A percentile compares a stretch with the other conserved stretches of the same genome.
Evolutionary conservation across 2,329 filamentous ascomycete genomes (phyloP).

Genomic region (Thelonectria blattea): DNA sequence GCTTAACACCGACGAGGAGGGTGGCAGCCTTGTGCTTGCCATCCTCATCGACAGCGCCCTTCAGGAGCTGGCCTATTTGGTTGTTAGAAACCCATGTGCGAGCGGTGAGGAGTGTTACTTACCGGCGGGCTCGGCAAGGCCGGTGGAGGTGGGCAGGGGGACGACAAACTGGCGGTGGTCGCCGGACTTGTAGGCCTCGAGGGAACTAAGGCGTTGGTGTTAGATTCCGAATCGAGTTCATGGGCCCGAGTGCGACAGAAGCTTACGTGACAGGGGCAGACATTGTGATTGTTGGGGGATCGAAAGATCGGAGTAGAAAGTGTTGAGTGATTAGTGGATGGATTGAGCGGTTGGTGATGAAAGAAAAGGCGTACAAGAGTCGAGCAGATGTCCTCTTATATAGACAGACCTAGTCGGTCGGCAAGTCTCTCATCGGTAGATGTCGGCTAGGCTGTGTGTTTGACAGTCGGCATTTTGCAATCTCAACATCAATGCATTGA

Average conservation of each 20-base stretch:
- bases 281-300: constrained; percentile 32
- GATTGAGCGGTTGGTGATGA: constrained; percentile 22
- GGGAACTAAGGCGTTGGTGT: constrained; percentile 28
- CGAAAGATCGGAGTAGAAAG: constrained; percentile 25
- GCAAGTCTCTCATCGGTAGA: background rate
- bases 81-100: constrained; percentile 11
- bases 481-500: background rate
- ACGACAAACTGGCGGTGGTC: constrained; percentile 32
- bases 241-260: background rate
- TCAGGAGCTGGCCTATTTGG: constrained; percentile 57
- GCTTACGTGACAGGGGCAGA: constrained; percentile 38
- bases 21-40: constrained; percentile 64
- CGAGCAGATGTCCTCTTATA: background rate
- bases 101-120: constrained; percentile 29
- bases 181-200: constrained; percentile 21
- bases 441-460: background rate
- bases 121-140: constrained; percentile 44
- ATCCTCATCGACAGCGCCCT: constrained; percentile 61
- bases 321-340: constrained; percentile 8
- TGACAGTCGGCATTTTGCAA: background rate
- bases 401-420: background rate
- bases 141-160: constrained; percentile 42
- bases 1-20: constrained; percentile 66
- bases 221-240: background rate
- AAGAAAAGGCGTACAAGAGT: background rate